These are phyloP conservation scores for Fusarium ambrosium DNA, from an alignment of 2,329 filamentous ascomycete genomes.

Conservation along the genomic window DNA sequence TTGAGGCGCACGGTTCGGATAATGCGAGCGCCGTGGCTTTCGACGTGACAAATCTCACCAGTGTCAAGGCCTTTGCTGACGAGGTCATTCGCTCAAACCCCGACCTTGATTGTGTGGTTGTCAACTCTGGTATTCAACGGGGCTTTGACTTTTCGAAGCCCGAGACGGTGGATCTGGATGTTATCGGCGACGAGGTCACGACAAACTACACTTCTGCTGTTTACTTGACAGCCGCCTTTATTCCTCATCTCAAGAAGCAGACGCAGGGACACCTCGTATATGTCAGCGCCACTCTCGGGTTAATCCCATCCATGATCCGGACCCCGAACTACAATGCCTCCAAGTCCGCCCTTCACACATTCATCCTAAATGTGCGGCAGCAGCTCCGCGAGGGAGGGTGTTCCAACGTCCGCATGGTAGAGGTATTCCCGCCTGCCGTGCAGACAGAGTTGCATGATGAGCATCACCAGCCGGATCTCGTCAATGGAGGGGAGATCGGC, in stretches of 20 bases:
- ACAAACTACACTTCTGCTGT: constrained; percentile 48
- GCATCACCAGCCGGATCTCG: constrained; percentile 44
- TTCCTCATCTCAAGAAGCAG: constrained; percentile 44
- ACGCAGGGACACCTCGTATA: constrained; percentile 36
- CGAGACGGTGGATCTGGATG: constrained; percentile 46
- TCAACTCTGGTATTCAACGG: constrained; percentile 70
- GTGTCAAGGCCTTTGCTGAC: constrained; percentile 45
- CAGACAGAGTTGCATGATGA: constrained; percentile 48
- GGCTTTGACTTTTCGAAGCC: constrained; percentile 49
- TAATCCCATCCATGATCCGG: constrained; percentile 39
- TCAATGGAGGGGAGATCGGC: constrained; percentile 50
- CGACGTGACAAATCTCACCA: constrained; percentile 60
- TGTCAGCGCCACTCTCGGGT: constrained; percentile 42
- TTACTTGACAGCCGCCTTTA: constrained; percentile 46
- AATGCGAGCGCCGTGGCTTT: constrained; percentile 53
- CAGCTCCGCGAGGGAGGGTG: constrained; percentile 35
- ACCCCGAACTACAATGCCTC: constrained; percentile 49
- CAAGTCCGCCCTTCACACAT: constrained; percentile 46
- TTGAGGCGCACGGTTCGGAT: constrained; percentile 57
- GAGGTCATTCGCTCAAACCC: constrained; percentile 28
- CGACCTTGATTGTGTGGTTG: constrained; percentile 61
- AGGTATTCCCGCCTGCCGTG: constrained; percentile 49
- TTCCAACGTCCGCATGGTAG: constrained; percentile 37
- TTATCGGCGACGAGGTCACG: constrained; percentile 45
- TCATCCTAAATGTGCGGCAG: constrained; percentile 40